Base-by-base conservation (phyloP, 2,329 filamentous ascomycete genomes). In the Acephala macrosclerotiorum region DNA sequence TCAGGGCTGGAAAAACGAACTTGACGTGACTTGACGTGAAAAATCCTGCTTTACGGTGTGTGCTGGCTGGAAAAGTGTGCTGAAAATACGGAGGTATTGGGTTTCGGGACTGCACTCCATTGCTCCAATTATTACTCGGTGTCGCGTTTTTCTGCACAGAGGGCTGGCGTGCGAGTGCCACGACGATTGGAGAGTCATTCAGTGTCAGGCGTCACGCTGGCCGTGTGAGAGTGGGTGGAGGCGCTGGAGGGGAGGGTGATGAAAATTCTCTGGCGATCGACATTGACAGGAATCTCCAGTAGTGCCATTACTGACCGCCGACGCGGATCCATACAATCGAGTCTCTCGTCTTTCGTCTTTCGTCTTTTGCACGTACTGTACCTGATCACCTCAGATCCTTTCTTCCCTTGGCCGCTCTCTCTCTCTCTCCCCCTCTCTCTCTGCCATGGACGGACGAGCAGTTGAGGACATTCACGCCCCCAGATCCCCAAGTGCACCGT, bases 321-420 rank as follows among this genome's bases (percentile, higher is more conserved):
- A 53, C 26, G 45, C 45, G 49, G 45, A 53, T 26, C 49, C 49
- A 53, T 53, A 53, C 25, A 49, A 9, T 49, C 45, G 45, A 49
- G 51, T 56, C 51, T 26, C 29, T 29, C 49, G n/a, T 5, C 49
- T 47, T 47, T 9, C 18, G 42, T n/a, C 18, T 8, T 14, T 8
- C 20, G 49, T 7, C 20, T 29, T 55, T 55, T 20, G 12, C 36
- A 40, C 36, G 40, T 56, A n/a, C 20, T 51, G 25, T 25, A 5
- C 20, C 47, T 25, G 18, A 33, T 29, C 51, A 20, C 26, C 14
- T 33, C 29, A 33, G 29, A 29, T 55, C 51, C 12, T 35, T 33
- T 33, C 18, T 20, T 16, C 29, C 51, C 18, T 4, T 22, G 7
- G 3, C n/a, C 7, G 33, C 20, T 8, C 20, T n/a, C 51, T 29